Conservation (phyloP, 148 eudicot genomes). For the Camellia granthamiana region DNA sequence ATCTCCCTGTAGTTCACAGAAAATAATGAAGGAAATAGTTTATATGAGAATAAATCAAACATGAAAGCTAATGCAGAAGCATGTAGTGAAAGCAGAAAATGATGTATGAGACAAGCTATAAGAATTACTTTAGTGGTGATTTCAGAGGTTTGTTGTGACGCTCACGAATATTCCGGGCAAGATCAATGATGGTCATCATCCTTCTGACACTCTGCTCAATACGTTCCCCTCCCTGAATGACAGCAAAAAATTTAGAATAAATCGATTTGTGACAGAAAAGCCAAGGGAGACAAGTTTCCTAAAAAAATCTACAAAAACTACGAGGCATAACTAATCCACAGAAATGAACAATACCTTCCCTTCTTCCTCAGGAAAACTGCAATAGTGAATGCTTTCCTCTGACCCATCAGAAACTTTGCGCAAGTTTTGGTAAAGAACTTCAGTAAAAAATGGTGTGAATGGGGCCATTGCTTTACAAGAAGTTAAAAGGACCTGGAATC, state of each 20-base stretch:
- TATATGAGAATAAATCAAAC: background rate
- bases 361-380: slow-evolving; percentile 78
- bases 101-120: background rate
- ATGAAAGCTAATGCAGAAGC: background rate
- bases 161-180: slow-evolving; percentile 92
- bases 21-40: slow-evolving; percentile 4
- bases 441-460: slow-evolving; percentile 92
- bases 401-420: slow-evolving; percentile 61
- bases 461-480: slow-evolving; percentile 97
- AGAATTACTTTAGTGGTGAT: slow-evolving; percentile 71
- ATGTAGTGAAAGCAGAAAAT: background rate
- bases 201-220: slow-evolving; percentile 95
- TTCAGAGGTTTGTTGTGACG: slow-evolving; percentile 94
- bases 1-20: slow-evolving; percentile 62
- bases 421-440: slow-evolving; percentile 85
- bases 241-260: background rate
- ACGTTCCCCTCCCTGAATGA: slow-evolving; percentile 67
- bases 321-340: background rate
- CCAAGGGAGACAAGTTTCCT: background rate
- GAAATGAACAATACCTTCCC: slow-evolving; percentile 52
- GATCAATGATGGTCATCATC: slow-evolving; percentile 90
- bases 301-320: background rate
- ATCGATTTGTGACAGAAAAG: background rate
- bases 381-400: slow-evolving; percentile 89
- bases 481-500: slow-evolving; percentile 71